These are phyloP conservation scores for Rhodosorus marinus DNA, from an alignment of 23 red algal species.

Conservation along the genomic window DNA sequence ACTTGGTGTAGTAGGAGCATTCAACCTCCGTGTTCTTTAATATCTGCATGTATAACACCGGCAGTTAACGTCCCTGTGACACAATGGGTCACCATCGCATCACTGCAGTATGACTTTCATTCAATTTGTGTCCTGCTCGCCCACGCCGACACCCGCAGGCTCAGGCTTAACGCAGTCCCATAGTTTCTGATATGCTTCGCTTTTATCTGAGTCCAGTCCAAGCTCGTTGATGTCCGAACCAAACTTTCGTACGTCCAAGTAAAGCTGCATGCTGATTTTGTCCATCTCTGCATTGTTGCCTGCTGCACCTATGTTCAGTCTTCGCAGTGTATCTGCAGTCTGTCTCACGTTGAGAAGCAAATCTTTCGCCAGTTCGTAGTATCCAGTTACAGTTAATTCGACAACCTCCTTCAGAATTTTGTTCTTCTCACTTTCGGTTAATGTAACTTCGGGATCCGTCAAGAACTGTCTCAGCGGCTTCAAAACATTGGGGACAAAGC, in stretches of 20 bases:
- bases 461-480: conserved; percentile 41
- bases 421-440: conserved; percentile 12
- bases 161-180: no score
- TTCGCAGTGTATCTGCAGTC: conserved; percentile 43
- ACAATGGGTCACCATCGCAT: no score
- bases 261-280: conserved; percentile 61
- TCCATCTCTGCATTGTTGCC: conserved; percentile 15
- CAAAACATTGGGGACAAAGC: conserved; percentile 65
- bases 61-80: no score
- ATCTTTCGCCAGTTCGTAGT: conserved; percentile 45
- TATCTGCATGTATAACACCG: no score
- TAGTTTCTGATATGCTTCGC: no score
- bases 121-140: no score
- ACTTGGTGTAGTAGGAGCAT: no score
- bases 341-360: conserved; percentile 39
- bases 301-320: conserved; percentile 48
- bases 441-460: no score
- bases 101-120: no score
- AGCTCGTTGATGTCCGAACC: not conserved
- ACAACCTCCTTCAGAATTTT: conserved; percentile 9
- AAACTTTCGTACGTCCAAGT: conserved; percentile 49
- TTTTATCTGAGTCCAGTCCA: no score
- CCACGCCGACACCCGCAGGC: no score
- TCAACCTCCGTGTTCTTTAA: no score
- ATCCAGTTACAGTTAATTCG: conserved; percentile 16